Base-by-base conservation (phyloP, 371 early-diverging fungal species). In the Syncephalastrum contaminatum region DNA sequence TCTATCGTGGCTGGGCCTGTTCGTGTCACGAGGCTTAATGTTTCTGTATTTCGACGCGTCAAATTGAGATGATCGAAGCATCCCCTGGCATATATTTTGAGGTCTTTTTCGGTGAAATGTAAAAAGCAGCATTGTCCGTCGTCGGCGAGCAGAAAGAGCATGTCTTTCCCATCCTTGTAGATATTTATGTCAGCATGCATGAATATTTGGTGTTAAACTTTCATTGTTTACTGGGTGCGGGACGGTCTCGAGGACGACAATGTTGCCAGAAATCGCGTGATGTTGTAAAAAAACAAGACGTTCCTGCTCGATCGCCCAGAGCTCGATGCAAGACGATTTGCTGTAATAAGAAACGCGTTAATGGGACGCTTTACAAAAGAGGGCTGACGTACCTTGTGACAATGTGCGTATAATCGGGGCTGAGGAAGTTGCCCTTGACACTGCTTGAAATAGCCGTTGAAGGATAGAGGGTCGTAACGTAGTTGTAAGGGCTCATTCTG, bases 271-370 rank as follows among this genome's bases (percentile, higher is more conserved):
- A 3, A 90, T 51, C 0, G 75, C 69, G 54, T 82, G 78, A 51
- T 85, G 85, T 48, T 75, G 64, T 20, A 82, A 67, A 10, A 72
- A 63, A 36, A 72, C 70, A 43, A 91, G 65, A 4, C 66, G 64
- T 41, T 77, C 72, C 14, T 63, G 62, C 3, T 56, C 67, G n/a
- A 75, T 55, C 18, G 69, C 49, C 58, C 73, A 81, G 13, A 91
- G 64, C 56, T 89, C 87, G 8, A 89, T 64, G 12, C 83, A 76
- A 21, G 82, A 85, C 18, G 78, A 68, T 57, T 88, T 88, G 53
- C 88, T 88, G 25, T 18, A 18, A 41, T 3, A 14, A 21, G 14
- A 20, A 27, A 4, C 21, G 5, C 18, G 48, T 21, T 24, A 51
- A 12, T 39, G 12, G n/a, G 1, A 15, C 18, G n/a, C 10, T 51